Evolutionary conservation across 371 early-diverging fungal species (phyloP).

Genomic region (Thermomucor indicae-seudaticae): DNA sequence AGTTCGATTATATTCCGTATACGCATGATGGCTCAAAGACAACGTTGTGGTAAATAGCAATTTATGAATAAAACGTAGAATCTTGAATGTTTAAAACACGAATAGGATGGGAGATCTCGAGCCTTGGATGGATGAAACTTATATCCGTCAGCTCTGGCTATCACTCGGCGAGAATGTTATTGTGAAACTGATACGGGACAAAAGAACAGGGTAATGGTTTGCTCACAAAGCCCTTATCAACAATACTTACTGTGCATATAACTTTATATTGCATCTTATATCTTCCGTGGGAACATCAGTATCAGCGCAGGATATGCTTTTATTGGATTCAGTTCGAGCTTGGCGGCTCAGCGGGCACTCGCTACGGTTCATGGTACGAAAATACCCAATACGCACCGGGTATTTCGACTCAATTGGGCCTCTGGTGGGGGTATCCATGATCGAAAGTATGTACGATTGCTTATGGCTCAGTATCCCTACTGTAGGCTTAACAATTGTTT

Average conservation of each 20-base stretch:
- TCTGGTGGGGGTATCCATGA: conserved; percentile 59
- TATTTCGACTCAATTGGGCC: conserved; percentile 77
- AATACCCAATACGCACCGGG: conserved; percentile 74
- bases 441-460: conserved; percentile 36
- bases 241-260: not conserved
- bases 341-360: conserved; percentile 19
- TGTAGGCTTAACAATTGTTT: not conserved
- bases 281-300: conserved; percentile 15
- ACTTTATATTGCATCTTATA: not conserved
- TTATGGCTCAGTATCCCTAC: too few species aligned
- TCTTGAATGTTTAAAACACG: not conserved
- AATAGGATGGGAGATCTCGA: conserved; percentile 82
- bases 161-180: conserved; percentile 64
- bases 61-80: not conserved
- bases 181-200: conserved; percentile 89
- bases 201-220: conserved; percentile 51
- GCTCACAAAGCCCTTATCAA: not conserved
- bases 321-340: conserved; percentile 58
- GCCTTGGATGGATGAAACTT: conserved; percentile 84
- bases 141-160: conserved; percentile 70
- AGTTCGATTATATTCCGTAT: too few species aligned
- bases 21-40: not conserved
- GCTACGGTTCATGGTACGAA: conserved; percentile 68
- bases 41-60: not conserved
- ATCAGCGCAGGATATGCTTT: conserved; percentile 75